These are phyloP conservation scores for Epichloe brachyelytri DNA, from an alignment of 2,329 filamentous ascomycete species.

Conservation along the genomic window DNA sequence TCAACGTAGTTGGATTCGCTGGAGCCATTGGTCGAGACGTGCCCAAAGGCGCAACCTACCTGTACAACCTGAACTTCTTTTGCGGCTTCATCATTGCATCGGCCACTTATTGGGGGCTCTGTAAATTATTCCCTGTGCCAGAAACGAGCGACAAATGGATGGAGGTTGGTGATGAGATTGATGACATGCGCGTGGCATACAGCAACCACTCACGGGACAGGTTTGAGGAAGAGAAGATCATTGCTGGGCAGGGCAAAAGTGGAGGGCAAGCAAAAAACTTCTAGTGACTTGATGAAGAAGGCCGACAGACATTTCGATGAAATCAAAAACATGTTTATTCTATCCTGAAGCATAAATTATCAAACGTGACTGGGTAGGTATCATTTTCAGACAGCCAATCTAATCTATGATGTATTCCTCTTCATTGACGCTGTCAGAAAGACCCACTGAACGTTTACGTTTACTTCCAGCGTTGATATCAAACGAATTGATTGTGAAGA, in stretches of 20 bases:
- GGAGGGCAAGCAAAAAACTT: constrained; percentile 5
- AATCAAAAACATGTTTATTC: background rate
- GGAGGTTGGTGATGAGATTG: constrained; percentile 56
- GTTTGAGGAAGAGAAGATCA: constrained; percentile 24
- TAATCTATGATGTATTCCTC: no score
- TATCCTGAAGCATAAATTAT: background rate
- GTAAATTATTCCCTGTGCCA: constrained; percentile 56
- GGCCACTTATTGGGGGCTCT: constrained; percentile 56
- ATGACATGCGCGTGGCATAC: constrained; percentile 38
- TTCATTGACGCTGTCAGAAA: no score
- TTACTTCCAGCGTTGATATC: no score
- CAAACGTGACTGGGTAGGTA: no score
- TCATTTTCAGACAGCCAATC: no score
- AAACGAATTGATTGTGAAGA: no score
- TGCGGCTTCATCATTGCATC: constrained; percentile 63
- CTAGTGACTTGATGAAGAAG: constrained; percentile 3
- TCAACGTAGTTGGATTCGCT: constrained; percentile 87
- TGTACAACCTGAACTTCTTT: constrained; percentile 90
- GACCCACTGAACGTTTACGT: no score
- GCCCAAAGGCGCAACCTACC: constrained; percentile 66
- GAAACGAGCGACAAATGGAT: constrained; percentile 66
- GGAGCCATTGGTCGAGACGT: constrained; percentile 62
- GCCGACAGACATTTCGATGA: background rate
- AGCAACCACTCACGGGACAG: constrained; percentile 25
- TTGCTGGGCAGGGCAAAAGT: background rate